These are phyloP conservation scores for Maudiozyma turicensis DNA, from an alignment of 805 yeast species.

Conservation along the genomic window DNA sequence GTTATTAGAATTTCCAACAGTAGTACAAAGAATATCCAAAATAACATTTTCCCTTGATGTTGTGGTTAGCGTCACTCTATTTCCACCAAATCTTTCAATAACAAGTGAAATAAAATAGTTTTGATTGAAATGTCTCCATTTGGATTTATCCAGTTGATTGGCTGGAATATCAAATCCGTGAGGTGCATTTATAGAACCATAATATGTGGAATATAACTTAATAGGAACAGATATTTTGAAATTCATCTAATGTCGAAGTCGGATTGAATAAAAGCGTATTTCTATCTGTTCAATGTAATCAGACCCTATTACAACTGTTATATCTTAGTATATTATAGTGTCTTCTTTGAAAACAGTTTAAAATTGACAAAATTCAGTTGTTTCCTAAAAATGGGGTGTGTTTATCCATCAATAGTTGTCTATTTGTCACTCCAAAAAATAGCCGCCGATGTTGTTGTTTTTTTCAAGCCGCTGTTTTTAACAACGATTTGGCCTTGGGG, in stretches of 20 bases:
- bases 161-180: slow-evolving; percentile 14
- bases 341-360: too few species aligned
- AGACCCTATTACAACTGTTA: too few species aligned
- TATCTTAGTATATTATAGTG: too few species aligned
- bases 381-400: too few species aligned
- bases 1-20: not conserved
- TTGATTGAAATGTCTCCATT: slow-evolving; percentile 17
- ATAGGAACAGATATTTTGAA: not conserved
- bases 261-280: too few species aligned
- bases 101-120: slow-evolving; percentile 3
- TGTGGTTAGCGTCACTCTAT: not conserved
- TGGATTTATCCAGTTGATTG: slow-evolving; percentile 6
- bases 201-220: slow-evolving; percentile 16
- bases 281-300: too few species aligned
- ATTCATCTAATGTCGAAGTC: not conserved
- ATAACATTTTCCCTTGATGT: not conserved
- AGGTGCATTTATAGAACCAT: slow-evolving; percentile 13
- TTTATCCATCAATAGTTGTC: too few species aligned
- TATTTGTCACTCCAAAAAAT: too few species aligned
- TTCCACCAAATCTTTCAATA: not conserved
- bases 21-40: not conserved
- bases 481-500: too few species aligned
- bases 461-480: too few species aligned
- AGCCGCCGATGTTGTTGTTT: too few species aligned
- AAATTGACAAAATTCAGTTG: too few species aligned